Base-by-base conservation (phyloP, 2,329 filamentous ascomycete genomes). In the Colletotrichum theobromicola region DNA sequence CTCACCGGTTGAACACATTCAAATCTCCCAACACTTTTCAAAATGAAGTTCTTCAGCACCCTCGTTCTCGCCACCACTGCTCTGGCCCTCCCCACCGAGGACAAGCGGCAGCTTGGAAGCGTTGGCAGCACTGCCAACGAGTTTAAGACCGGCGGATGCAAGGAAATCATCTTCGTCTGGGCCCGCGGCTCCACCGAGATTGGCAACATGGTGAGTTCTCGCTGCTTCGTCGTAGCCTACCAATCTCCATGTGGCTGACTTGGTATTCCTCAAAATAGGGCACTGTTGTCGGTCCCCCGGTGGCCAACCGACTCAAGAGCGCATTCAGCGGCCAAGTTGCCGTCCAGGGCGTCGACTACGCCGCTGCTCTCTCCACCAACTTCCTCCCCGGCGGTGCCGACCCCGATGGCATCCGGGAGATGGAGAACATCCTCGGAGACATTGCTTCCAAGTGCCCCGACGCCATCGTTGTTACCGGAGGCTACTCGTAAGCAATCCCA, bases 401-500 rank as follows among this genome's bases (percentile, higher is more conserved):
- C 13, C 66, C 74, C 10, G 77, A 76, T 7, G 81, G 81, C 24
- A 84, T 84, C 24, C 46, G 10, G 9, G 78, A 81, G 60, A 81
- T 81, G 65, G 77, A 79, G 12, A 71, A 76, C 2, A 78, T 85
- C 8, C 80, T 85, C 76, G 80, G 79, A 13, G 63, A 80, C 21
- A 83, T 82, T 1, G 80, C 81, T 24, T 77, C 74, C 12, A 82
- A 84, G 61, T 85, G 84, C 73, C 83, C 83, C 8, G 68, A 78
- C 55, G 80, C 82, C 5, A 79, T 79, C 4, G 77, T 86, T 53
- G 80, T 85, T 8, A 79, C 80, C 21, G 82, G 82, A n/a, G 84
- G 84, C 16, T 86, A 85, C 76, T 70, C 55, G 67, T 64, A 63
- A 70, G 55, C 2, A 7, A 7, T 34, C 16, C 2, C 12, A 4